Conservation (phyloP, 495 filamentous ascomycete genomes). For the Parmelia sp. region DNA sequence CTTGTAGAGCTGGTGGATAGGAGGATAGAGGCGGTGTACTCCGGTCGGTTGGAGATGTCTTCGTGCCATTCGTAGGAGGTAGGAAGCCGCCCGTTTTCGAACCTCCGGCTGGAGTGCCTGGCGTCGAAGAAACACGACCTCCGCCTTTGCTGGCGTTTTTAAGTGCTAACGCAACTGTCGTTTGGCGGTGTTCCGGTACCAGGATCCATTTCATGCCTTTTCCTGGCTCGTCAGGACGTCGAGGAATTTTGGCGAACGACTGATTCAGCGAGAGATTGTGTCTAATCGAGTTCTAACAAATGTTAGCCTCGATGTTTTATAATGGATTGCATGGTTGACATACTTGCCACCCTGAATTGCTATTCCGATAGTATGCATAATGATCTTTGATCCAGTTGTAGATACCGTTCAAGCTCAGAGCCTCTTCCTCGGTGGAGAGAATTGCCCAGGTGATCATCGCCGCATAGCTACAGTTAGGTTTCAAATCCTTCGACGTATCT, state of each 20-base stretch:
- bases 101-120: conserved; percentile 46
- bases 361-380: conserved; percentile 86
- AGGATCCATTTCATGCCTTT: conserved; percentile 99
- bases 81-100: conserved; percentile 32
- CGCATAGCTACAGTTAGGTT: conserved; percentile 94
- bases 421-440: conserved; percentile 72
- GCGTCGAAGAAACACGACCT: conserved; percentile 47
- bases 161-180: conserved; percentile 31
- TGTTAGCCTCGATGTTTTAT: conserved; percentile 26
- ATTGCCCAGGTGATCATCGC: conserved; percentile 95
- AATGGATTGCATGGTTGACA: neutral
- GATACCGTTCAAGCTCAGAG: conserved; percentile 80
- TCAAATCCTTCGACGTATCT: conserved; percentile 78
- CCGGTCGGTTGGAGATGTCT: conserved; percentile 36
- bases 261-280: conserved; percentile 94
- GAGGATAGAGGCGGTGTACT: conserved; percentile 42
- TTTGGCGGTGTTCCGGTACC: conserved; percentile 69
- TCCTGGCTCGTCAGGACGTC: conserved; percentile 87
- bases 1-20: conserved; percentile 39
- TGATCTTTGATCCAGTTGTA: conserved; percentile 83
- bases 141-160: conserved; percentile 23
- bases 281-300: conserved; percentile 77
- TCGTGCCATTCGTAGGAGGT: conserved; percentile 36
- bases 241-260: conserved; percentile 83
- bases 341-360: conserved; percentile 84